Base-by-base conservation (phyloP, 108 stramenopile genomes). In the Fistulifera pelliculosa region DNA sequence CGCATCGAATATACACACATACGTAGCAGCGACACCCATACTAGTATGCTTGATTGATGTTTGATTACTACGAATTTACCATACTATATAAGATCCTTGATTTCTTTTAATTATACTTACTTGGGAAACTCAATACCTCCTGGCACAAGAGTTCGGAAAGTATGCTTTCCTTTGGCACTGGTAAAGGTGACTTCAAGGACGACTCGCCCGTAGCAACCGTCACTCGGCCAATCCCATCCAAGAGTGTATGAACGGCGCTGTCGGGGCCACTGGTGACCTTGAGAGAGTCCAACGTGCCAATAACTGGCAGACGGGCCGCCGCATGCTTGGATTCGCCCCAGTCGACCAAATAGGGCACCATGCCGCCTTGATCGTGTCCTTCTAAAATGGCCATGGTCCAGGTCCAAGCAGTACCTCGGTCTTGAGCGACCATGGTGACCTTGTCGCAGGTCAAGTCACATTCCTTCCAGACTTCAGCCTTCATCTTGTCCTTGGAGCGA, bases 271-370 rank as follows among this genome's bases (percentile, higher is more conserved):
- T 56, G 38, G 41, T 49, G 15, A 69, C 68, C 45, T 60, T 41
- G 16, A 62, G 54, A 15, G 23, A 49, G 3, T 24, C 47, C 2
- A 69, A 35, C 28, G 35, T 50, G 6, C 54, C 68, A 13, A 22
- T n/a, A 8, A 38, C 43, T 13, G 52, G 54, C 48, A 69, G 38
- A 22, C 61, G 23, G 14, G 41, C 24, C 0, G 61, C 60, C 2
- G 61, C 58, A 28, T 69, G 68, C 35, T 47, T 53, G 31, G 51
- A 52, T 27, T 62, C 49, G 12, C 56, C 21, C 68, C 68, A 69
- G 61, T 69, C 53, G 1, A 57, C 49, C 43, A 58, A 62, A 1
- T 31, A 18, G 17, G 68, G 68, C 0, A 62, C 68, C 27, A 41
- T 43, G n/a, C 68, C 68, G 10, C 66, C 66, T 22, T 58, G 38